These are phyloP conservation scores for Parathielavia hyrcaniae DNA, from an alignment of 495 filamentous ascomycete genomes.

Conservation along the genomic window DNA sequence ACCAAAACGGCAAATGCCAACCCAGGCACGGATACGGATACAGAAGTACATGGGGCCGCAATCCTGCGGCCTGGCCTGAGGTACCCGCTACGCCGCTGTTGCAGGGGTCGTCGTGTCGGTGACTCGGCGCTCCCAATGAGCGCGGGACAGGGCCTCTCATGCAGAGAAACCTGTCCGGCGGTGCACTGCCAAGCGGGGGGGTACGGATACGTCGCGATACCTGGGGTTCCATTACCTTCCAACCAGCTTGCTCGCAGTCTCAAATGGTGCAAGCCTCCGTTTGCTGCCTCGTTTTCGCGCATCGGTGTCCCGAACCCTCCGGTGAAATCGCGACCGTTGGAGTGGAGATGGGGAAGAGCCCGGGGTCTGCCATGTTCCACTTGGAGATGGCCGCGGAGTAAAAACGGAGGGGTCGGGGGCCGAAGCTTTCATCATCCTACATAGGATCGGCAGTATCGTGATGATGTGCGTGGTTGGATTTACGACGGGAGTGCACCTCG, in stretches of 20 bases:
- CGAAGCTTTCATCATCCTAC: background rate
- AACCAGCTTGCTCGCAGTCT: background rate
- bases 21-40: background rate
- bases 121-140: background rate
- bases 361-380: too few species aligned
- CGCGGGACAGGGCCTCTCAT: conserved; percentile 7
- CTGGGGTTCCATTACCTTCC: too few species aligned
- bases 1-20: background rate
- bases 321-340: too few species aligned
- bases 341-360: too few species aligned
- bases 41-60: conserved; percentile 8
- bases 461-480: conserved; percentile 3
- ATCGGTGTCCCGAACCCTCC: too few species aligned
- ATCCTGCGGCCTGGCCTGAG: conserved; percentile 23
- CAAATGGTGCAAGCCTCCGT: background rate
- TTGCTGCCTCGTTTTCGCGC: background rate
- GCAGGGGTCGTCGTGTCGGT: conserved; percentile 12
- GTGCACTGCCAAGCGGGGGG: background rate
- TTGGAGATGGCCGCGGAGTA: too few species aligned
- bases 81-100: conserved; percentile 16
- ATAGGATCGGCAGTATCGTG: background rate
- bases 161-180: conserved; percentile 12
- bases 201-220: background rate
- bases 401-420: too few species aligned
- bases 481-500: background rate